Conservation (phyloP, 768 basidiomycete genomes). For the Phaeolepiota aurea region DNA sequence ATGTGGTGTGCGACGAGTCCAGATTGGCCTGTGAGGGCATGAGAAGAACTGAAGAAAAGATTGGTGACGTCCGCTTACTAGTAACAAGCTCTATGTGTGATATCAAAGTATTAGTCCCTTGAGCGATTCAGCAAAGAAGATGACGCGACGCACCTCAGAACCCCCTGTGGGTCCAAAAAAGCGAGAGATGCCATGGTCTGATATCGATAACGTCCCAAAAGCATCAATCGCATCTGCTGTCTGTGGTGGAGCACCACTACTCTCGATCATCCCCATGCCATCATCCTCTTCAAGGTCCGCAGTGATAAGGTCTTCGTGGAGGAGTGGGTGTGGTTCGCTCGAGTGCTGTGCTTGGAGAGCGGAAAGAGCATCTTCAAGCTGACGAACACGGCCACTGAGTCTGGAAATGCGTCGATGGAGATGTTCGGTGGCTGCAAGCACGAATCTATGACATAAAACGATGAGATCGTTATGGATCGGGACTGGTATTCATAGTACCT, state of each 20-base stretch:
- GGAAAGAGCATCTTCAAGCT: conserved; percentile 54
- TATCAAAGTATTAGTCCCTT: too few species aligned
- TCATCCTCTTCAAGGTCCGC: conserved; percentile 19
- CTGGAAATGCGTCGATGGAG: conserved; percentile 47
- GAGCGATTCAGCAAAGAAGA: too few species aligned
- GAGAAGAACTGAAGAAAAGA: conserved; percentile 2
- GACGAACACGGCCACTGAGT: conserved; percentile 45
- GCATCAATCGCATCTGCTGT: conserved; percentile 40
- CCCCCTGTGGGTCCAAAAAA: conserved; percentile 66
- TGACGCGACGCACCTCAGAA: conserved; percentile 41
- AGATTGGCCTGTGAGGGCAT: conserved; percentile 16
- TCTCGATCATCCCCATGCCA: conserved; percentile 15
- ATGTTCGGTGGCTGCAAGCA: conserved; percentile 59
- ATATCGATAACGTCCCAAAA: conserved; percentile 54
- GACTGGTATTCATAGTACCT: conserved; percentile 29
- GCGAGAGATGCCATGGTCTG: conserved; percentile 49
- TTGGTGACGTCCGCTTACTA: conserved; percentile 11
- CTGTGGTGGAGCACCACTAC: conserved; percentile 6
- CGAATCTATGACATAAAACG: conserved; percentile 30
- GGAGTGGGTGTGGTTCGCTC: conserved; percentile 49
- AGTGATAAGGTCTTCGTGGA: conserved; percentile 42
- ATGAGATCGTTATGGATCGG: conserved; percentile 1
- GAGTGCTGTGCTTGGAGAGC: conserved; percentile 42
- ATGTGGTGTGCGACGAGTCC: conserved; percentile 9
- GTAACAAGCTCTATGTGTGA: conserved; percentile 14